Conservation (phyloP, 139 green algal species). For the Ettlia oleoabundans region DNA sequence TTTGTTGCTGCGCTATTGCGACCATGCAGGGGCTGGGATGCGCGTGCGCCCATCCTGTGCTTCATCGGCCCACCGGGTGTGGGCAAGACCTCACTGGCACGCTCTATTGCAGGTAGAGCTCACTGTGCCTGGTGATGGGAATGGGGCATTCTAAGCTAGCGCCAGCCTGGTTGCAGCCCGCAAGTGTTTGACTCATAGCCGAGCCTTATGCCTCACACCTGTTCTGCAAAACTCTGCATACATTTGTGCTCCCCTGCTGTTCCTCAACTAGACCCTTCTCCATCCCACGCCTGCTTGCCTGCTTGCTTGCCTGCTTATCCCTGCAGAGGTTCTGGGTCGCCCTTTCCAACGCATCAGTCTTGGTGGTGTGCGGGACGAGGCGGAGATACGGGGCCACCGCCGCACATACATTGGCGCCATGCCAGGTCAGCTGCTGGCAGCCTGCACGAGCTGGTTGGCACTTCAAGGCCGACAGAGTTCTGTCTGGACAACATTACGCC, state of each 20-base stretch:
- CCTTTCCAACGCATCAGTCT: constrained; percentile 94
- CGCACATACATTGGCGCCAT: constrained; percentile 98
- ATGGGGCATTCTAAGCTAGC: too few species aligned
- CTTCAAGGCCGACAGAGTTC: too few species aligned
- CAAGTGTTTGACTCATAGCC: too few species aligned
- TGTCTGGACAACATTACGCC: too few species aligned
- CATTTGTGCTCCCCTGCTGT: too few species aligned
- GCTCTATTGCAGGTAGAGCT: constrained; percentile 77
- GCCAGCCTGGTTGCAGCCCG: too few species aligned
- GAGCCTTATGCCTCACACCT: too few species aligned
- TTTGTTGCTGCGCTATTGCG: too few species aligned
- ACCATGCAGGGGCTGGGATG: constrained; percentile 61
- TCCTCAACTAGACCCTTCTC: too few species aligned
- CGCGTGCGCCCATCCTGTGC: constrained; percentile 94
- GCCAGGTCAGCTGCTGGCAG: constrained; percentile 84
- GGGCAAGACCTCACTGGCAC: constrained; percentile 93
- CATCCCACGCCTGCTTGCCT: not conserved
- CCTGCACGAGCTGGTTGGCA: too few species aligned
- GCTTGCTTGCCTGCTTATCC: not conserved
- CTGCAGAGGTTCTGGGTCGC: constrained; percentile 75
- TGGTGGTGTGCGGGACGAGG: constrained; percentile 92
- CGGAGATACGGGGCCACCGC: constrained; percentile 94
- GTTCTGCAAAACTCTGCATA: too few species aligned
- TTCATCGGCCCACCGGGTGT: constrained; percentile 93
- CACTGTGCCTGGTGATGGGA: too few species aligned